These are phyloP conservation scores for Thermoascus crustaceus DNA, from an alignment of 2,329 filamentous ascomycete genomes.

Conservation along the genomic window DNA sequence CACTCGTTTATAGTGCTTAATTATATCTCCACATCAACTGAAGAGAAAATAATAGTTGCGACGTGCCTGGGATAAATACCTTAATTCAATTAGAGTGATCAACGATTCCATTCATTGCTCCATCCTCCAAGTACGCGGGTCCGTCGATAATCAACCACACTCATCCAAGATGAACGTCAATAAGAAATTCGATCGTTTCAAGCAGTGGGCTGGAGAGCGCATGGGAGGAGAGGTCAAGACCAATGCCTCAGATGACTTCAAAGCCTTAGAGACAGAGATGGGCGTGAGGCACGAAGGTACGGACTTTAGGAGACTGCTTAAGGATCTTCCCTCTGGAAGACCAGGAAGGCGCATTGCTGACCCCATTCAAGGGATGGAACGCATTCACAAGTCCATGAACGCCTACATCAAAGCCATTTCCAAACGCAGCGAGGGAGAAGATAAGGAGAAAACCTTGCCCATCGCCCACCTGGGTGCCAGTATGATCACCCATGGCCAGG, in stretches of 20 bases:
- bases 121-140: background rate
- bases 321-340: conserved; percentile 1
- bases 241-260: conserved; percentile 81
- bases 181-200: conserved; percentile 91
- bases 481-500: conserved; percentile 84
- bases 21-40: no score
- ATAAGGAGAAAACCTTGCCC: conserved; percentile 79
- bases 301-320: conserved; percentile 1
- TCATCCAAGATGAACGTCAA: conserved; percentile 51
- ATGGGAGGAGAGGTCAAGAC: conserved; percentile 91
- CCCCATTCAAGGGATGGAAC: conserved; percentile 67
- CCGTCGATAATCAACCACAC: no score
- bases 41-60: no score
- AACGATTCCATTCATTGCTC: no score
- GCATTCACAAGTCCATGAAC: conserved; percentile 76
- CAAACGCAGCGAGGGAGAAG: conserved; percentile 74
- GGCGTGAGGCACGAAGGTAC: conserved; percentile 76
- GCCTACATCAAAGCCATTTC: conserved; percentile 81
- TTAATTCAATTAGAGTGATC: no score
- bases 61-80: no score
- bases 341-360: background rate
- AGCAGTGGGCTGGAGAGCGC: conserved; percentile 96
- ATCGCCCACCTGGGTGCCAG: conserved; percentile 70
- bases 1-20: background rate
- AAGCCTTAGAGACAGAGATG: conserved; percentile 84